Conservation (phyloP, 1,284 basidiomycete genomes). For the Quambalaria eucalypti region DNA sequence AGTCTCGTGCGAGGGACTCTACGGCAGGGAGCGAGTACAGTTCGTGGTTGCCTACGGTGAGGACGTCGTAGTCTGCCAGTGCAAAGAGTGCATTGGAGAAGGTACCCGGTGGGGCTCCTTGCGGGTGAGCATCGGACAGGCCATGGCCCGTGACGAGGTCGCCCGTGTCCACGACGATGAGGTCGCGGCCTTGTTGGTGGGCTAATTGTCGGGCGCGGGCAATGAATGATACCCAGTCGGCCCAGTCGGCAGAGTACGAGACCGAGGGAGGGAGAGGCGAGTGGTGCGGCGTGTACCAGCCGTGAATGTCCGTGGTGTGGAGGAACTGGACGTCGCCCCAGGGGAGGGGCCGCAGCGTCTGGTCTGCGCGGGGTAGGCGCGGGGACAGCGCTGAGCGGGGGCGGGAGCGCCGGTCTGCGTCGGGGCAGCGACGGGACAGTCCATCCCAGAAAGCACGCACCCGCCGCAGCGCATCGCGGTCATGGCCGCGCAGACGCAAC, state of each 20-base stretch:
- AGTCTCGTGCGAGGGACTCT: slow-evolving; percentile 68
- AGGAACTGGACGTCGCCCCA: slow-evolving; percentile 72
- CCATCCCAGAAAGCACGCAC: too few species aligned
- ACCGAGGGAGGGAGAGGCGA: slow-evolving; percentile 40
- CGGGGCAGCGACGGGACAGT: too few species aligned
- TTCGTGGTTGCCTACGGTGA: slow-evolving; percentile 82
- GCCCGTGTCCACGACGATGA: slow-evolving; percentile 43
- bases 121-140: neutral
- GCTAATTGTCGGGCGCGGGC: slow-evolving; percentile 33
- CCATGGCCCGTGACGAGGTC: slow-evolving; percentile 12
- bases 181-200: slow-evolving; percentile 24
- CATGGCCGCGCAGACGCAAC: too few species aligned
- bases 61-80: slow-evolving; percentile 68
- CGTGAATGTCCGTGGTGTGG: slow-evolving; percentile 73
- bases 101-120: neutral
- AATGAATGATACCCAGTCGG: slow-evolving; percentile 43
- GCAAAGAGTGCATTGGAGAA: slow-evolving; percentile 50
- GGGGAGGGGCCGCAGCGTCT: slow-evolving; percentile 51
- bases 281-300: slow-evolving; percentile 35
- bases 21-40: slow-evolving; percentile 68
- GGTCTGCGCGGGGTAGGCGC: neutral
- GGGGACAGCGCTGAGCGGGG: too few species aligned
- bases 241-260: slow-evolving; percentile 39
- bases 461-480: too few species aligned
- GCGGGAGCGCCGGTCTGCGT: too few species aligned